Evolutionary conservation across 2,329 filamentous ascomycete species (phyloP), one percentile per base, ranked within the genome.

Genomic region (Sporothrix euskadiensis): DNA sequence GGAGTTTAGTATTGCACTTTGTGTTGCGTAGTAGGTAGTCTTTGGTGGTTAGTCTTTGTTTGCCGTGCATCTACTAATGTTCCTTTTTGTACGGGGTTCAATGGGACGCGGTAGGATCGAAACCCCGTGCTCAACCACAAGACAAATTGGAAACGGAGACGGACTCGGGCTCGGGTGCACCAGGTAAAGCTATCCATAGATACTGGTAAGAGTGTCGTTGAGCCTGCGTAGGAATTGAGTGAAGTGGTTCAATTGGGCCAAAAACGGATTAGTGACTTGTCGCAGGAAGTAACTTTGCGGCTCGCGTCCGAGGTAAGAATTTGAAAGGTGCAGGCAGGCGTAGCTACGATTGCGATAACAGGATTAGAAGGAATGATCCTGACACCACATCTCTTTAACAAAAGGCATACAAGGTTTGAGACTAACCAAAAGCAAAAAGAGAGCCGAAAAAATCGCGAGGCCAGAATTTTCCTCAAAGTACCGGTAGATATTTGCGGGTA

Each of bases 141-240:
- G 59, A 63, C 59, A 63, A 63, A 63, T 63, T 44, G 35, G 59
- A 26, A 63, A 63, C 59, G 59, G 59, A 63, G 59, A 63, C 59
- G 59, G 59, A 59, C 30, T 59, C 56, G 56, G 30, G 56, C 5
- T 35, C 30, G 52, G 56, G 30, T 35, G 26, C 56, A 59, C 22
- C 26, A 30, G 52, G 6, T 6, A 56, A 5, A 56, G n/a, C 4
- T 6, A 59, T 14, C 5, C 6, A 12, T 16, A 3, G 16, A 19
- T 3, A 16, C 26, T 59, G n/a, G 16, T 47, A 14, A 19, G 12
- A 49, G 3, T 49, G 41, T 19, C 12, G 44, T 49, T 19, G 44
- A 49, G n/a, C 22, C n/a, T 56, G 52, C 52, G 52, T 26, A 22
- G 52, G 5, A 26, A 56, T 56, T 10, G 10, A 56, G 8, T 22